Conservation (phyloP, 306 rosid species). For the Acacia crassicarpa region DNA sequence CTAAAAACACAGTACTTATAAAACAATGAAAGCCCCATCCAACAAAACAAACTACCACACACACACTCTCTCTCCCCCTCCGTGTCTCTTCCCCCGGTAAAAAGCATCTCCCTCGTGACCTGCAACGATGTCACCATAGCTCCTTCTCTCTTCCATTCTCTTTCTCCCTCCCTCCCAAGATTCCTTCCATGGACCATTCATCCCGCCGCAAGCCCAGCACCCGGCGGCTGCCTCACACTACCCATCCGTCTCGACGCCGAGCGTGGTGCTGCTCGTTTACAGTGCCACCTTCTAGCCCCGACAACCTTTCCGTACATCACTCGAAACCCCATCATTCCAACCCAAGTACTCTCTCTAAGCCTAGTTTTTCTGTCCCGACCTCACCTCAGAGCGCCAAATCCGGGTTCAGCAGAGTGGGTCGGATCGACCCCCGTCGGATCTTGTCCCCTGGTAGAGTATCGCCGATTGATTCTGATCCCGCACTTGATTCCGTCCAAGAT, state of each 20-base stretch:
- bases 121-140: slow-evolving; percentile 1
- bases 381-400: slow-evolving; percentile 82
- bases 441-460: slow-evolving; percentile 92
- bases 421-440: slow-evolving; percentile 92
- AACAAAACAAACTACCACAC: neutral
- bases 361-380: slow-evolving; percentile 51
- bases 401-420: slow-evolving; percentile 50
- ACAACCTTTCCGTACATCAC: slow-evolving; percentile 35
- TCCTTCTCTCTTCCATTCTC: neutral
- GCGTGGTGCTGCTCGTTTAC: slow-evolving; percentile 91
- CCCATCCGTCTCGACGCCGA: slow-evolving; percentile 37
- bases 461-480: slow-evolving; percentile 68
- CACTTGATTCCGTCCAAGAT: slow-evolving; percentile 36
- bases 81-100: neutral
- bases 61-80: neutral
- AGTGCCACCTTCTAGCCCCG: slow-evolving; percentile 87
- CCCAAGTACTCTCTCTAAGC: slow-evolving; percentile 41
- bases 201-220: slow-evolving; percentile 36
- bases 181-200: slow-evolving; percentile 44
- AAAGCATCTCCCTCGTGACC: slow-evolving; percentile 16
- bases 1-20: neutral
- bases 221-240: neutral
- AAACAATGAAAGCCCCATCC: neutral
- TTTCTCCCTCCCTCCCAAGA: neutral
- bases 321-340: slow-evolving; percentile 45